These are phyloP conservation scores for Asterochloris sp. DNA, from an alignment of 139 green algal species.

Conservation along the genomic window DNA sequence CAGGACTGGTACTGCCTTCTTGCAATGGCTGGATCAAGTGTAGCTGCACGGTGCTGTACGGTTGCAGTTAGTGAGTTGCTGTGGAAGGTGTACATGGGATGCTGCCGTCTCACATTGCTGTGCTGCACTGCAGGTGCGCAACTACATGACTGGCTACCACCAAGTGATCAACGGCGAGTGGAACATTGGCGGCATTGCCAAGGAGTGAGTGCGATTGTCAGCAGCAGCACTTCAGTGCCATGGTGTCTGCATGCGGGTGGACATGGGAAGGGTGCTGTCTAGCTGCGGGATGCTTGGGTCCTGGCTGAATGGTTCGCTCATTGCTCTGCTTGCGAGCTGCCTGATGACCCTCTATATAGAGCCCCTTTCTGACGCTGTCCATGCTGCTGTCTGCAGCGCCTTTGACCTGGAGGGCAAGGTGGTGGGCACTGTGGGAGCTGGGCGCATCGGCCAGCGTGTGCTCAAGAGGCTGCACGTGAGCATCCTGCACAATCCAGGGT, in stretches of 20 bases:
- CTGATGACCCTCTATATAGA: neutral
- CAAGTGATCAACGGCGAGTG: slow-evolving; percentile 10
- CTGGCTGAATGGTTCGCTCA: neutral
- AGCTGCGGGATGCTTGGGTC: no score
- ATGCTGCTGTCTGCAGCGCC: slow-evolving; percentile 6
- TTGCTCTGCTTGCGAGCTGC: no score
- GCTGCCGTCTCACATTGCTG: no score
- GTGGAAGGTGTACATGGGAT: no score
- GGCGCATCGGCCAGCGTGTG: slow-evolving; percentile 23
- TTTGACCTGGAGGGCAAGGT: slow-evolving; percentile 30
- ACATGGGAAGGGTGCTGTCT: no score
- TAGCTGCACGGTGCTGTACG: no score
- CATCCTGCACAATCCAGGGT: neutral
- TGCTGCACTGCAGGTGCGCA: neutral
- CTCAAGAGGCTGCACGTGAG: slow-evolving; percentile 23
- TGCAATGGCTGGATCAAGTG: no score
- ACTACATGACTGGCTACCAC: slow-evolving; percentile 26
- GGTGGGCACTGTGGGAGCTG: slow-evolving; percentile 26
- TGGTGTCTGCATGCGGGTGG: no score
- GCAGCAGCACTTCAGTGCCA: neutral
- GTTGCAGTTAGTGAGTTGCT: no score
- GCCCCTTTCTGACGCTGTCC: neutral
- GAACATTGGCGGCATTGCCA: slow-evolving; percentile 18
- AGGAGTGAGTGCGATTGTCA: neutral
- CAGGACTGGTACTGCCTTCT: no score